Evolutionary conservation across 257 asterid species (phyloP).

Genomic region (Fraxinus pennsylvanica): DNA sequence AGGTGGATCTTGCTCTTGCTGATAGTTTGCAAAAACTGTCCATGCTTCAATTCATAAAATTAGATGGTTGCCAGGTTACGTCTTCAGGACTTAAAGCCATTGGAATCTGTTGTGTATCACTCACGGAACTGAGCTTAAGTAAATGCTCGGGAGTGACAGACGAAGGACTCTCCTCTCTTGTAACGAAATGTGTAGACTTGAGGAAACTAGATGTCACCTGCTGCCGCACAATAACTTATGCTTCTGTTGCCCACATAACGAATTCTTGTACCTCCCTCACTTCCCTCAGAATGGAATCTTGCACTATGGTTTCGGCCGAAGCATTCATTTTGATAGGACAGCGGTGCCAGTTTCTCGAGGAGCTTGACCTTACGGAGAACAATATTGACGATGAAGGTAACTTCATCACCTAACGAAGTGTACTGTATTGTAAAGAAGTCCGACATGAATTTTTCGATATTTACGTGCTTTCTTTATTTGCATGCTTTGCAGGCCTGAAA

Average conservation of each 20-base stretch:
- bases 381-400: constrained; percentile 86
- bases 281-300: constrained; percentile 89
- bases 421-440: not conserved
- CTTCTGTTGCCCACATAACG: constrained; percentile 64
- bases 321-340: constrained; percentile 80
- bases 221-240: constrained; percentile 71
- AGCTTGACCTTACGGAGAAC: constrained; percentile 84
- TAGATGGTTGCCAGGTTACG: constrained; percentile 86
- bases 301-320: constrained; percentile 51
- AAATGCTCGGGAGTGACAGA: constrained; percentile 85
- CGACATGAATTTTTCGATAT: not conserved
- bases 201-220: constrained; percentile 81
- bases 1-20: constrained; percentile 81
- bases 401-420: not conserved
- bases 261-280: constrained; percentile 66
- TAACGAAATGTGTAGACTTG: constrained; percentile 62
- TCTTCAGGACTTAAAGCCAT: constrained; percentile 79
- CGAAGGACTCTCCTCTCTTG: constrained; percentile 75
- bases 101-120: constrained; percentile 65
- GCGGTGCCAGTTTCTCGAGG: constrained; percentile 71
- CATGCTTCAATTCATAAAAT: constrained; percentile 61
- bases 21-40: constrained; percentile 76
- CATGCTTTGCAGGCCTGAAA: constrained; percentile 53
- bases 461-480: constrained; percentile 1
- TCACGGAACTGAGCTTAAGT: constrained; percentile 73